Conservation (phyloP, 805 yeast genomes). For the Candida sanyiensis region DNA sequence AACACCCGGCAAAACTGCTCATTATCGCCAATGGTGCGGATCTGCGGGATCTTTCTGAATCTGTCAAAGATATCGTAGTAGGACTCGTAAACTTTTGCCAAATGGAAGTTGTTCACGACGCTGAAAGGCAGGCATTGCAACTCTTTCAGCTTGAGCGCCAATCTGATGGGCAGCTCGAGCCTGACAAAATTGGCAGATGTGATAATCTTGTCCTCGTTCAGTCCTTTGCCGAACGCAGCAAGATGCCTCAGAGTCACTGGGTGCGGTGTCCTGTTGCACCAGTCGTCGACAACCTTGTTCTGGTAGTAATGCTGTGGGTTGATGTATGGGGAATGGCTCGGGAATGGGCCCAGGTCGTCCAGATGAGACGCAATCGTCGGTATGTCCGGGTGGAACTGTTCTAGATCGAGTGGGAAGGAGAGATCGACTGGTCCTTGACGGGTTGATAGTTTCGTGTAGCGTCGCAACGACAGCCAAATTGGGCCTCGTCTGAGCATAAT, state of each 20-base stretch:
- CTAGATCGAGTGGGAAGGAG: constrained; percentile 28
- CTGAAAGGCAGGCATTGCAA: constrained; percentile 80
- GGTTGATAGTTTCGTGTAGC: not conserved
- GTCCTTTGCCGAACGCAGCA: constrained; percentile 79
- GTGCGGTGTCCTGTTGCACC: constrained; percentile 65
- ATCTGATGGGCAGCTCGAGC: constrained; percentile 75
- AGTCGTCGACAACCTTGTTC: constrained; percentile 58
- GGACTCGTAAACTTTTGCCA: constrained; percentile 82
- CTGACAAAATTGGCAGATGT: constrained; percentile 86
- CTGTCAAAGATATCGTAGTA: constrained; percentile 85
- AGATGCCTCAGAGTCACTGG: constrained; percentile 88
- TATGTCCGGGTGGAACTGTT: constrained; percentile 31
- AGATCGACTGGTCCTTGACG: constrained; percentile 11
- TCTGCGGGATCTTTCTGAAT: constrained; percentile 66
- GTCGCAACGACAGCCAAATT: not conserved
- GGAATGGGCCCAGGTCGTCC: constrained; percentile 35
- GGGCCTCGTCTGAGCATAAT: not conserved
- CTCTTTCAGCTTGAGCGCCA: constrained; percentile 74
- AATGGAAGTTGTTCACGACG: constrained; percentile 77
- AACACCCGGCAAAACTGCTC: constrained; percentile 62
- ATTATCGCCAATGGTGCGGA: constrained; percentile 69
- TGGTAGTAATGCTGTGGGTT: constrained; percentile 82
- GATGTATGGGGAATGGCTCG: constrained; percentile 38
- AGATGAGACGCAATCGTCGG: constrained; percentile 29
- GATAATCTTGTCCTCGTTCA: constrained; percentile 72